Evolutionary conservation across 1,139 yeast species (phyloP).

Genomic region (Pichia sp.): DNA sequence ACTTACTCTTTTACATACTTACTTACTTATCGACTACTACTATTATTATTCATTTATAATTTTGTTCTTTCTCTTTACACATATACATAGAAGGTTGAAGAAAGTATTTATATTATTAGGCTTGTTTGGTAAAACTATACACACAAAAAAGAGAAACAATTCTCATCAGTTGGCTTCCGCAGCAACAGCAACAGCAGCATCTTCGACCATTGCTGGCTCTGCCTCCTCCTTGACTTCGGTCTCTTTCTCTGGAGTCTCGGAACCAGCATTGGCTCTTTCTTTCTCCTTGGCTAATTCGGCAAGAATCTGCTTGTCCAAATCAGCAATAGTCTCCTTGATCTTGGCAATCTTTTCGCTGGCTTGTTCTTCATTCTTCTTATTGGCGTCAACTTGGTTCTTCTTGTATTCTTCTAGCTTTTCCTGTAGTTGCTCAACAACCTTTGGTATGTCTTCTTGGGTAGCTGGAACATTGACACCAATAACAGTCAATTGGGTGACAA

Average conservation of each 20-base stretch:
- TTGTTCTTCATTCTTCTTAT: conserved; percentile 53
- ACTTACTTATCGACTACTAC: too few relatives aligned
- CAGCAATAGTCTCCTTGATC: conserved; percentile 43
- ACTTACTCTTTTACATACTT: too few relatives aligned
- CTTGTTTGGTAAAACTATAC: too few relatives aligned
- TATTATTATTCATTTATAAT: neutral
- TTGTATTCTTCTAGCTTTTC: conserved; percentile 67
- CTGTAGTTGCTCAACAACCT: conserved; percentile 64
- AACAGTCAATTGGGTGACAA: conserved; percentile 73
- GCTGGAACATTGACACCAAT: conserved; percentile 80
- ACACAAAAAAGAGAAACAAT: too few relatives aligned
- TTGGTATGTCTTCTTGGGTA: conserved; percentile 66
- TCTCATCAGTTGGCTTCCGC: neutral
- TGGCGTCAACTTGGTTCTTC: conserved; percentile 75
- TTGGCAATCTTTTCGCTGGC: conserved; percentile 54
- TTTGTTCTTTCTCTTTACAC: neutral
- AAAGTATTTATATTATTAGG: too few relatives aligned
- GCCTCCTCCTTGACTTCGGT: conserved; percentile 8
- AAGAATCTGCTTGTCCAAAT: conserved; percentile 29
- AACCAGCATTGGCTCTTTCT: conserved; percentile 24
- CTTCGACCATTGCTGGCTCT: neutral
- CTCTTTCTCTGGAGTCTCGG: conserved; percentile 25
- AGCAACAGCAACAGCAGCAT: neutral
- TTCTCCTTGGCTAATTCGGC: conserved; percentile 30
- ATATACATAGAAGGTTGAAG: conserved; percentile 1